These are phyloP conservation scores for Hondaea fermentalgiana DNA, from an alignment of 108 stramenopile genomes.

Conservation along the genomic window DNA sequence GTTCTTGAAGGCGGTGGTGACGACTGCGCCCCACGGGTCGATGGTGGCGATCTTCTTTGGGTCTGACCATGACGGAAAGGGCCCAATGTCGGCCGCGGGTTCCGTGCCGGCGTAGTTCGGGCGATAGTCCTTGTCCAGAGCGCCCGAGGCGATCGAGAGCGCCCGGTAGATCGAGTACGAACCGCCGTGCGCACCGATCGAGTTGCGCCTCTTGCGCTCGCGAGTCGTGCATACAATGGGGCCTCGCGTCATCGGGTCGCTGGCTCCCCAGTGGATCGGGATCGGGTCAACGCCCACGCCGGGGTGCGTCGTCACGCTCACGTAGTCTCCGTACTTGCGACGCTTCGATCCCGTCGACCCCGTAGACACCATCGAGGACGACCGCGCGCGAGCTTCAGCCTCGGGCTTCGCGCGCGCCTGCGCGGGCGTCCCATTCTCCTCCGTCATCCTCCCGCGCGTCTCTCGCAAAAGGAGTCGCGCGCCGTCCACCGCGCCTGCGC, in stretches of 20 bases:
- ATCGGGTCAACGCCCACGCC: constrained; percentile 76
- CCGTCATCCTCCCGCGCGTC: background rate
- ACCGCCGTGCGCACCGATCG: constrained; percentile 94
- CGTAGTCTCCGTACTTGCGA: background rate
- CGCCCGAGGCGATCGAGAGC: constrained; percentile 85
- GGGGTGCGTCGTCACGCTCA: background rate
- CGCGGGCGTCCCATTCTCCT: background rate
- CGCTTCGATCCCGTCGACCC: background rate
- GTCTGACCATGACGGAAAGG: constrained; percentile 81
- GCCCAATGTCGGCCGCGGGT: constrained; percentile 90
- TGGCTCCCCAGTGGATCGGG: constrained; percentile 78
- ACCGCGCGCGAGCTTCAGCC: background rate
- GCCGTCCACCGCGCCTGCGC: background rate
- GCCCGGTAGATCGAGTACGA: constrained; percentile 94
- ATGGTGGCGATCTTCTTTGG: constrained; percentile 85
- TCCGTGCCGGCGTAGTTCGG: constrained; percentile 78
- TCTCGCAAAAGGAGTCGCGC: background rate
- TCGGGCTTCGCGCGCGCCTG: background rate
- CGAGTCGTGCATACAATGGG: constrained; percentile 86
- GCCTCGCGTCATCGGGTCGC: constrained; percentile 71
- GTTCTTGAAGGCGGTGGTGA: constrained; percentile 62
- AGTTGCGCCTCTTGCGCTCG: constrained; percentile 81
- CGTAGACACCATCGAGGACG: background rate
- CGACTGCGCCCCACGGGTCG: constrained; percentile 90
- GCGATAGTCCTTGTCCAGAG: constrained; percentile 81